Conservation (phyloP, 345 rosid genomes). For the Raphanus sativus region DNA sequence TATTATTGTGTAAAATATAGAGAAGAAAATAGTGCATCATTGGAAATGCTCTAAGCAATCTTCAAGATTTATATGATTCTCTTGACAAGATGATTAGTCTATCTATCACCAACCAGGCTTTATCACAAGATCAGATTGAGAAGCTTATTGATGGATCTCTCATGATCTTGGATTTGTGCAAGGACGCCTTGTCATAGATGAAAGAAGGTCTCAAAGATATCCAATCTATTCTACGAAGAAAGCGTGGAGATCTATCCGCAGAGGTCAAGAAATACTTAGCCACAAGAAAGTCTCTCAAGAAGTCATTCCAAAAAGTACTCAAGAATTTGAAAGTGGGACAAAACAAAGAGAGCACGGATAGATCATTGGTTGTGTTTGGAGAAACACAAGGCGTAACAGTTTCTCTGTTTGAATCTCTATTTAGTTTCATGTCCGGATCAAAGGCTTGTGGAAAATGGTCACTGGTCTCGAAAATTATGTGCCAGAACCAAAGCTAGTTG, state of each 20-base stretch:
- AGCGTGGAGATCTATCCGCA: conserved; percentile 17
- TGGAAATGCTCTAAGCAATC: conserved; percentile 10
- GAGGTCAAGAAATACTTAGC: conserved; percentile 46
- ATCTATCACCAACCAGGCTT: conserved; percentile 27
- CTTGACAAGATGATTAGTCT: conserved; percentile 36
- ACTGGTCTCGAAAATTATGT: conserved; percentile 20
- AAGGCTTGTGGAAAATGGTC: conserved; percentile 6
- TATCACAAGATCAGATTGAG: conserved; percentile 40
- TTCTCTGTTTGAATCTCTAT: background rate
- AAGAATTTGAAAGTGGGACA: conserved; percentile 32
- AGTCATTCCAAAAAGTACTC: conserved; percentile 43
- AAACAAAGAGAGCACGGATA: conserved; percentile 13
- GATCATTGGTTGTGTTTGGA: conserved; percentile 25
- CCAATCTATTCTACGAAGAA: conserved; percentile 41
- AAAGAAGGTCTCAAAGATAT: conserved; percentile 38
- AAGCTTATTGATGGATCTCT: conserved; percentile 44
- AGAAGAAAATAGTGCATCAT: too few species aligned
- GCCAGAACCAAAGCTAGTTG: conserved; percentile 6
- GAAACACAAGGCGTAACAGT: conserved; percentile 39
- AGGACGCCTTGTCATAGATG: conserved; percentile 31
- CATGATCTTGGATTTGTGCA: conserved; percentile 41
- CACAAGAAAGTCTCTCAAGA: conserved; percentile 47
- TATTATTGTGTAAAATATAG: too few species aligned
- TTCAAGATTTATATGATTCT: conserved; percentile 42
- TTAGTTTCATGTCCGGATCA: conserved; percentile 1